phyloP scores from a whole-genome alignment of 148 eudicot genomes.

The Vaccinium corymbosum region DNA sequence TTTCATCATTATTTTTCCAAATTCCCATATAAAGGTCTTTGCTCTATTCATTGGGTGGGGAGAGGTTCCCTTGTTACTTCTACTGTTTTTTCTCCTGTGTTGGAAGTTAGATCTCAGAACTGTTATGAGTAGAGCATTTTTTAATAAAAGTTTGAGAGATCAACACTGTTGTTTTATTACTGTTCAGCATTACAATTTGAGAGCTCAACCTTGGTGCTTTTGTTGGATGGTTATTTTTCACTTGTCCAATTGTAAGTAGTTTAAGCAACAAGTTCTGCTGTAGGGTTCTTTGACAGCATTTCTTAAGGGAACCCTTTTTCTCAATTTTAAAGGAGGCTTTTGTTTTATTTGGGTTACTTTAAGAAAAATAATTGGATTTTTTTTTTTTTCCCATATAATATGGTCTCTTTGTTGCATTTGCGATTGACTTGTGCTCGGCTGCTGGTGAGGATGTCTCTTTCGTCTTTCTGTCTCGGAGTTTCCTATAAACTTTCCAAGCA shows the following conservation, averaged over 20 bases:
- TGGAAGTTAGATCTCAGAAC: neutral
- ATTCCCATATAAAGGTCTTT: neutral
- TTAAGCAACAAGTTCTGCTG: neutral
- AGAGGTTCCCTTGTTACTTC: neutral
- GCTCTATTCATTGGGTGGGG: slow-evolving; percentile 5
- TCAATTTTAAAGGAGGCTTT: neutral
- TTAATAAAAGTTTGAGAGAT: neutral
- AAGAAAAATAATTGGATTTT: neutral
- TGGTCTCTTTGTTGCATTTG: neutral
- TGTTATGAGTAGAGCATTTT: neutral
- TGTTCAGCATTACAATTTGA: neutral
- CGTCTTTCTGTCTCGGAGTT: neutral
- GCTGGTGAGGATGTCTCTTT: neutral
- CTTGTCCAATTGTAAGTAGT: neutral
- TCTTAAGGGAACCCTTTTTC: neutral
- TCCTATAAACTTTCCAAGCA: neutral
- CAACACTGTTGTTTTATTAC: neutral
- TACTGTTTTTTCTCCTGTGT: slow-evolving; percentile 3
- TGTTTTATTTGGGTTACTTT: neutral
- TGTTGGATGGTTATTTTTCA: neutral
- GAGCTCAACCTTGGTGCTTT: neutral
- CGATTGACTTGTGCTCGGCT: neutral
- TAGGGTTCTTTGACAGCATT: neutral
- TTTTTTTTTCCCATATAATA: neutral
- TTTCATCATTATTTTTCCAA: neutral